phyloP scores from a whole-genome alignment of 208 protist genomes.

The Leptomonas pyrrhocoris region DNA sequence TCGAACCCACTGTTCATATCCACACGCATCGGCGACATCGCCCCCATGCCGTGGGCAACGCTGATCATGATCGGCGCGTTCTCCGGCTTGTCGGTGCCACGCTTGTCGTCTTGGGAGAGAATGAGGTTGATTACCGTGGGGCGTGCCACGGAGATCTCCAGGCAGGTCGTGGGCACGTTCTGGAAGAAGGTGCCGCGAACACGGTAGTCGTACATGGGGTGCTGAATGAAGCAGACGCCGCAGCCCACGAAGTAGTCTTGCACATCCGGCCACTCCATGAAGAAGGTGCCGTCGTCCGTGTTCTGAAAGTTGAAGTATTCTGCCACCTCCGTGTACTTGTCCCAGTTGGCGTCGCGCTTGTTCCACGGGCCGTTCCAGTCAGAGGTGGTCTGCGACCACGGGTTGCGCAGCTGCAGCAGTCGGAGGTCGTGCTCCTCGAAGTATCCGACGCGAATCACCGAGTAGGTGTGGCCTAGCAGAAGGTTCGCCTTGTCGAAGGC shows the following conservation, averaged over 20 bases:
- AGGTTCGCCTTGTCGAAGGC: constrained; percentile 63
- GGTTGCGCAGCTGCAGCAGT: constrained; percentile 73
- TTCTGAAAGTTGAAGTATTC: constrained; percentile 49
- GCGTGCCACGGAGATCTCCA: constrained; percentile 60
- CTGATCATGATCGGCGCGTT: constrained; percentile 83
- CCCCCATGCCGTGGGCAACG: constrained; percentile 65
- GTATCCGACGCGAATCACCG: constrained; percentile 59
- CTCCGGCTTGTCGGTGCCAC: constrained; percentile 64
- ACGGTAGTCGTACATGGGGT: constrained; percentile 77
- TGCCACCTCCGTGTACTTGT: constrained; percentile 51
- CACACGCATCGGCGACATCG: constrained; percentile 51
- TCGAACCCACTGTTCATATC: constrained; percentile 81
- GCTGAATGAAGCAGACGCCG: constrained; percentile 79
- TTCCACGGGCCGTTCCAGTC: constrained; percentile 72
- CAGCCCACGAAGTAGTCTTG: constrained; percentile 72
- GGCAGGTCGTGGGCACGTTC: constrained; percentile 63
- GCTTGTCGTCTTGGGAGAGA: constrained; percentile 80
- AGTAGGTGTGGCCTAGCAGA: constrained; percentile 64
- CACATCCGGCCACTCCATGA: constrained; percentile 81
- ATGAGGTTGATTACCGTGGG: constrained; percentile 61
- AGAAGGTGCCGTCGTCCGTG: constrained; percentile 67
- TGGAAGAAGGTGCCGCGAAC: constrained; percentile 79
- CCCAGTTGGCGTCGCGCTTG: constrained; percentile 62
- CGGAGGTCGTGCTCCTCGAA: constrained; percentile 58
- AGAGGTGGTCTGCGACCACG: constrained; percentile 42